Base-by-base conservation (phyloP, 2,329 filamentous ascomycete genomes). In the Colletotrichum sp. region DNA sequence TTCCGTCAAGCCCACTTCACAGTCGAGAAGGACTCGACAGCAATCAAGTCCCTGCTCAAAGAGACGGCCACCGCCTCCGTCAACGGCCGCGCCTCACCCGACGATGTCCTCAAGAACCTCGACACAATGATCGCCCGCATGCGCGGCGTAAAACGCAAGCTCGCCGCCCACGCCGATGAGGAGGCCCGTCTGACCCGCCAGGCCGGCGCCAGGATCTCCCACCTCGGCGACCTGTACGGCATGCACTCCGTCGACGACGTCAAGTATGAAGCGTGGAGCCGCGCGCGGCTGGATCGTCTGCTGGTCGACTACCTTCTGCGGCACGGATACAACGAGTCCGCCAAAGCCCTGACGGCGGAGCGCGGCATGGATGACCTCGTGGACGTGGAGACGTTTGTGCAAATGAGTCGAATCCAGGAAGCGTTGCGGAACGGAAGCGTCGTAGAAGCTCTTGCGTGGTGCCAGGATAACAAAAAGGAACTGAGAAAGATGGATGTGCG, bases 231-330 rank as follows among this genome's bases (percentile, higher is more conserved):
- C 79, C 88, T 99, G 6, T 95, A 97, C 83, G 86, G 90, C 60
- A 95, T 98, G 80, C 91, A 94, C 73, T 94, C 92, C 76, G 88
- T 98, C 76, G 94, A 95, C 68, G 97, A 99, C 83, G 95, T 98
- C 79, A 95, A 95, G 82, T 99, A 98, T 85, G 96, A 98, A 82
- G 88, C 91, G 73, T 99, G 97, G 97, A 95, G 94, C 76, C 91
- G 95, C 70, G 91, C 91, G 52, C 89, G 97, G 27, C 88, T 99
- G 60, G 94, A 98, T 84, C 89, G 97, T 22, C 86, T 98, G 74
- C 86, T 99, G 64, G 94, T 98, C n/a, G 97, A 99, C 82, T 98
- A 98, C 84, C 89, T 99, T 78, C 87, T 98, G 65, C 91, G 97
- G 10, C 93, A 93, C 76, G 96, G 96, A 5, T 98, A 96, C 82